A percentile compares a stretch with the other conserved stretches of the same genome.
phyloP scores from a whole-genome alignment of 2,329 filamentous ascomycete species.

The Botrytis aclada region DNA sequence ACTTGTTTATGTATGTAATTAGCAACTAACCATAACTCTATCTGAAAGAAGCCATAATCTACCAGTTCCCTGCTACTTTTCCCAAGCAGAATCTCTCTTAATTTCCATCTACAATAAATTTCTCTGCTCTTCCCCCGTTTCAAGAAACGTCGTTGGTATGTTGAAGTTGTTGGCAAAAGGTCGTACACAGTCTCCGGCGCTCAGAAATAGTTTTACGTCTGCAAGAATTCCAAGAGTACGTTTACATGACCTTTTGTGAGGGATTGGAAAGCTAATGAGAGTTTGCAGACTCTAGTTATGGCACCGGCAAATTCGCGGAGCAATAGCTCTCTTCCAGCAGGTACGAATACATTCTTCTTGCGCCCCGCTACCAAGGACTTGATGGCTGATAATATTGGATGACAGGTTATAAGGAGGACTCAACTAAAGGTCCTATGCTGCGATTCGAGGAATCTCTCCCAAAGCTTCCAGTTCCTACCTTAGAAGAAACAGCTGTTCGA shows the following conservation, averaged over 20 bases:
- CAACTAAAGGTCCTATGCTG: slow-evolving; percentile 75
- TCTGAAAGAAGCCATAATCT: slow-evolving; percentile 10
- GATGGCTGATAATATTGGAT: slow-evolving; percentile 19
- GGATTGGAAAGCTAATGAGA: slow-evolving; percentile 23
- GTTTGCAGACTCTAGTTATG: slow-evolving; percentile 43
- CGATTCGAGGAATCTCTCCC: slow-evolving; percentile 85
- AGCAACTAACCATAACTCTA: slow-evolving; percentile 2
- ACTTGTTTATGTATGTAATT: slow-evolving; percentile 6
- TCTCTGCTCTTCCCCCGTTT: slow-evolving; percentile 19
- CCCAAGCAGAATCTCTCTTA: slow-evolving; percentile 16
- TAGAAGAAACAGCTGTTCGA: slow-evolving; percentile 76
- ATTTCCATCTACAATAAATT: slow-evolving; percentile 20
- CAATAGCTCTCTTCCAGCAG: slow-evolving; percentile 56
- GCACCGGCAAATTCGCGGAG: slow-evolving; percentile 51
- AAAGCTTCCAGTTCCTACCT: slow-evolving; percentile 72
- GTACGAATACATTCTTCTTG: slow-evolving; percentile 39
- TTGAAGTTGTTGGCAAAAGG: slow-evolving; percentile 38
- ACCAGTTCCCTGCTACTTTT: slow-evolving; percentile 14
- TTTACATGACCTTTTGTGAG: not conserved
- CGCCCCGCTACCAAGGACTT: slow-evolving; percentile 4
- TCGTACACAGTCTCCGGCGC: slow-evolving; percentile 35
- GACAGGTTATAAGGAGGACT: slow-evolving; percentile 75
- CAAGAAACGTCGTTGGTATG: slow-evolving; percentile 32
- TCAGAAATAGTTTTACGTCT: slow-evolving; percentile 35
- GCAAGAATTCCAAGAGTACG: slow-evolving; percentile 32